Evolutionary conservation across 306 rosid genomes (phyloP).

Genomic region (Dryas alaskensis): DNA sequence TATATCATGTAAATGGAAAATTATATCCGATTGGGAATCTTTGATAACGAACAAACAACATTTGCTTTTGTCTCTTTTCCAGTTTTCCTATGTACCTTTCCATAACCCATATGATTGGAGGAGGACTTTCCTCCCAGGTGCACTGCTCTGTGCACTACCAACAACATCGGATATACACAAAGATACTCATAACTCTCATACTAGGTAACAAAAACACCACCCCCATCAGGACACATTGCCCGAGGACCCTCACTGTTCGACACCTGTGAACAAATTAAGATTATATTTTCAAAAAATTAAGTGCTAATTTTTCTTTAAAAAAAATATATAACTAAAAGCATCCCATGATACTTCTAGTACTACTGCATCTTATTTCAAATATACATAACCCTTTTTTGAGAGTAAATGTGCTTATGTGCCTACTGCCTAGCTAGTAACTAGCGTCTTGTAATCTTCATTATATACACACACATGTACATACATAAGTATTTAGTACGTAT

Average conservation of each 20-base stretch:
- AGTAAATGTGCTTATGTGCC: not conserved
- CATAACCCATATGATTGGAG: constrained; percentile 18
- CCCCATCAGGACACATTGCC: constrained; percentile 24
- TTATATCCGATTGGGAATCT: constrained; percentile 12
- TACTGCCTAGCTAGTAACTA: not conserved
- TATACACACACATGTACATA: too few species aligned
- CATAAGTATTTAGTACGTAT: not conserved
- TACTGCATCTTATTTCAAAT: not conserved
- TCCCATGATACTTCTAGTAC: not conserved
- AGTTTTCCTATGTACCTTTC: constrained; percentile 2
- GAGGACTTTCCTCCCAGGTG: not conserved
- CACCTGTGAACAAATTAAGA: not conserved
- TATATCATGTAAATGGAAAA: constrained; percentile 4
- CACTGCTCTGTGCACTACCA: not conserved
- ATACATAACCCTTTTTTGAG: not conserved
- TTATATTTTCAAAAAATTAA: not conserved
- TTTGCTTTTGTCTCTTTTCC: not conserved
- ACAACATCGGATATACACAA: not conserved
- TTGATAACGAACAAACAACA: constrained; percentile 14
- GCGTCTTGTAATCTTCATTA: not conserved
- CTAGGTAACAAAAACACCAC: constrained; percentile 24
- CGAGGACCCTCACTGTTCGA: constrained; percentile 25
- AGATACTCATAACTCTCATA: constrained; percentile 1
- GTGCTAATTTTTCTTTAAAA: not conserved
- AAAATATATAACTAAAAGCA: not conserved